Evolutionary conservation across 83 land plant genomes (phyloP).

Genomic region (Diphasiastrum complanatum): DNA sequence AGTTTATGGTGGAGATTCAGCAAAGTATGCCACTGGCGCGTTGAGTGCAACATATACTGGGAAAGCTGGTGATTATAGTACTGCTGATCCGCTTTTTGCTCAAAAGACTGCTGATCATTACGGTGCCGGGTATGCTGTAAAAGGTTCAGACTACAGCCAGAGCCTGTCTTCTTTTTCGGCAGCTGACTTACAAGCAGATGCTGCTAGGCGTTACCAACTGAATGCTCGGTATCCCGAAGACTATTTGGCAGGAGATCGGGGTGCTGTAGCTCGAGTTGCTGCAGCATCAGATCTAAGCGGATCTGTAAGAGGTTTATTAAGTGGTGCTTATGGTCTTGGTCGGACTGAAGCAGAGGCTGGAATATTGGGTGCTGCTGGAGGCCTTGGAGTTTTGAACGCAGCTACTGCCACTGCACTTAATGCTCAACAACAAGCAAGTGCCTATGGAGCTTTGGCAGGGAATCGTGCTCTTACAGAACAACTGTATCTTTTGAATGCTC

Average conservation of each 20-base stretch:
- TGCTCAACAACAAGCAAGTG: slow-evolving; percentile 19
- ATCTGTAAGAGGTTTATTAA: slow-evolving; percentile 25
- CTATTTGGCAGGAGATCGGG: slow-evolving; percentile 5
- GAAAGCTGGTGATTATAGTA: slow-evolving; percentile 24
- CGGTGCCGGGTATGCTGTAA: slow-evolving; percentile 20
- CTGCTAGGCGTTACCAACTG: slow-evolving; percentile 21
- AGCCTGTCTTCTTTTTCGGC: slow-evolving; percentile 17
- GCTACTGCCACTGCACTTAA: slow-evolving; percentile 8
- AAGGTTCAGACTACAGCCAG: slow-evolving; percentile 21
- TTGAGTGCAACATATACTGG: slow-evolving; percentile 24
- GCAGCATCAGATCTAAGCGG: slow-evolving; percentile 7
- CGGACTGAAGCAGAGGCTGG: slow-evolving; percentile 30
- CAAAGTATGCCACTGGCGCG: slow-evolving; percentile 18
- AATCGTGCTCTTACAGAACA: slow-evolving; percentile 24
- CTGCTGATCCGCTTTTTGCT: slow-evolving; percentile 18
- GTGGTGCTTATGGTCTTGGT: slow-evolving; percentile 21
- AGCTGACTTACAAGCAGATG: slow-evolving; percentile 16
- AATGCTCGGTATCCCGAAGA: neutral
- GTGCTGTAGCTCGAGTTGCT: slow-evolving; percentile 22
- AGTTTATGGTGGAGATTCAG: slow-evolving; percentile 24
- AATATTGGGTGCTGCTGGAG: slow-evolving; percentile 20
- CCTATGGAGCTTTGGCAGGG: slow-evolving; percentile 27
- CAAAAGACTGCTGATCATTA: slow-evolving; percentile 25
- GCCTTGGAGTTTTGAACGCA: slow-evolving; percentile 15
- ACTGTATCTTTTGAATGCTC: slow-evolving; percentile 20